phyloP scores from a whole-genome alignment of 2,329 filamentous ascomycete genomes.

The Fusarium nelsonii region DNA sequence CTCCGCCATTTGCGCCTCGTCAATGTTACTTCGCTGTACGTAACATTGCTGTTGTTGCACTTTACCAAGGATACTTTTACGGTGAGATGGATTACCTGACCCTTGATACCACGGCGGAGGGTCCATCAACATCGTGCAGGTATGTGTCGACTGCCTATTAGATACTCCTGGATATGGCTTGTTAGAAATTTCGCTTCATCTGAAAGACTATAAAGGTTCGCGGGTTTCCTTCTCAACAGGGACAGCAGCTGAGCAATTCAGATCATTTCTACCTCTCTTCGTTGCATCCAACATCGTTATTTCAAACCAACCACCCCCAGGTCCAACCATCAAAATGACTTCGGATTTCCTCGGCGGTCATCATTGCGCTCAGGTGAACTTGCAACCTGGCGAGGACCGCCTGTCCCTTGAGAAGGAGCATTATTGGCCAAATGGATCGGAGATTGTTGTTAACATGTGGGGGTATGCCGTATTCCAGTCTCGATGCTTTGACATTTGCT shows the following conservation, averaged over 20 bases:
- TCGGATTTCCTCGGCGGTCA: neutral
- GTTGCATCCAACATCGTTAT: neutral
- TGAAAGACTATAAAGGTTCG: neutral
- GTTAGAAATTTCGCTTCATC: neutral
- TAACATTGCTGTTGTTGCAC: neutral
- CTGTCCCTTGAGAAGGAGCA: neutral
- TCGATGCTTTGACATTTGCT: accelerated
- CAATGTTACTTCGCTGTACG: neutral
- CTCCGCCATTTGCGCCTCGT: neutral
- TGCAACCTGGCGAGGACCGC: neutral
- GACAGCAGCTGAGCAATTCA: neutral
- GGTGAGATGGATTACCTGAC: neutral
- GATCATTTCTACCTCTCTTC: neutral
- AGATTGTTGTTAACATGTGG: slow-evolving; percentile 2
- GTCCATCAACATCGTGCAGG: neutral
- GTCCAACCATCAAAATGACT: neutral
- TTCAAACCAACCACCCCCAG: neutral
- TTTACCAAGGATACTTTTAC: neutral
- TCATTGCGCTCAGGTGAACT: neutral
- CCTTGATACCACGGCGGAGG: too few relatives aligned
- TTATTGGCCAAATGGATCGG: neutral
- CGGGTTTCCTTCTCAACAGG: accelerated
- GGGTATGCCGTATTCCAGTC: neutral
- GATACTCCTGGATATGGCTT: neutral
- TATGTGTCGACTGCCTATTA: neutral